A percentile compares a stretch with the other conserved stretches of the same genome.
phyloP scores from a whole-genome alignment of 2,329 filamentous ascomycete genomes.

The Trichoderma sp. region DNA sequence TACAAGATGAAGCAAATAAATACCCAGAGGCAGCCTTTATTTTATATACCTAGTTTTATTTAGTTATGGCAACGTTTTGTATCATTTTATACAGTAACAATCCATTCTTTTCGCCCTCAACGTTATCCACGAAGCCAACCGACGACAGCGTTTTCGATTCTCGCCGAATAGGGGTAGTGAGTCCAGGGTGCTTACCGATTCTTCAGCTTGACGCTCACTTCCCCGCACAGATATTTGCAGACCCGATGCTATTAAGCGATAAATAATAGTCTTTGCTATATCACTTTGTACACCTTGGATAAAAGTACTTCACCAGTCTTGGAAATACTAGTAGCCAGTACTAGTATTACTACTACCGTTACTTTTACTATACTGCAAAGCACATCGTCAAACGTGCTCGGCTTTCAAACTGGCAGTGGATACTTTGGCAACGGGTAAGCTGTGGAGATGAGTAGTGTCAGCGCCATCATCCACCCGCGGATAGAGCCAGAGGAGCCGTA shows the following conservation, averaged over 20 bases:
- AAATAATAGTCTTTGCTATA: too few relatives aligned
- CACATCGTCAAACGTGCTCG: not conserved
- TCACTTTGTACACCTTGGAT: not conserved
- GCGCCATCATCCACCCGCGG: not conserved
- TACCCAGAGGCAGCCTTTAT: not conserved
- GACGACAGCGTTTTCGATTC: not conserved
- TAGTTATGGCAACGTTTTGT: not conserved
- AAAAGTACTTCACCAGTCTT: not conserved
- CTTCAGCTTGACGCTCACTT: not conserved
- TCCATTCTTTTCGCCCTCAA: not conserved
- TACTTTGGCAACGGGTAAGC: not conserved
- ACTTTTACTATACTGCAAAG: not conserved
- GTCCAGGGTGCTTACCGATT: not conserved
- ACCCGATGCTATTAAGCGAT: not conserved
- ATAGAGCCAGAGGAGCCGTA: not conserved
- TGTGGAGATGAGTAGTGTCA: not conserved
- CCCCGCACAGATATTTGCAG: not conserved
- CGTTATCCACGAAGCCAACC: not conserved
- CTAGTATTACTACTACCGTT: too few relatives aligned
- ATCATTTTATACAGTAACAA: constrained; percentile 1
- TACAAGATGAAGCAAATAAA: not conserved
- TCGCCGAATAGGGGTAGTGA: not conserved
- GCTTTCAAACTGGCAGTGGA: not conserved
- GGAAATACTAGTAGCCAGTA: not conserved
- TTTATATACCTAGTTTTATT: not conserved